Evolutionary conservation across 305 asterid species (phyloP), one percentile per base, ranked within the genome.

Genomic region (Coffea humblotiana): DNA sequence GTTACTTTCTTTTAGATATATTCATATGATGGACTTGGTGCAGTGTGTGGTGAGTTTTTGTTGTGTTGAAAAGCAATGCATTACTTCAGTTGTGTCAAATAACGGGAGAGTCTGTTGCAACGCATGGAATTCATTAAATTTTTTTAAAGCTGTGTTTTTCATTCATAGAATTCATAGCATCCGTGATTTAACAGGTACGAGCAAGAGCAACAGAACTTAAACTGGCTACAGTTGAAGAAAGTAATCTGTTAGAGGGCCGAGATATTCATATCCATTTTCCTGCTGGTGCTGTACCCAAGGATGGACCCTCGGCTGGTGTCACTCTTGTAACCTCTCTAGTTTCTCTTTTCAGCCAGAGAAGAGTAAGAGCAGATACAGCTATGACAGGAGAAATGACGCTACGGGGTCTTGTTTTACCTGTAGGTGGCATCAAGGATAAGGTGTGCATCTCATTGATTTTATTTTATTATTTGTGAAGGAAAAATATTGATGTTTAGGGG

Each of bases 341-440:
- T 89, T 96, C 99, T 78, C 94, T 96, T 71, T 92, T 96, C 90
- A 94, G 97, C 86, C 90, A 90, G 82, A 94, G 84, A 86, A 92
- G 90, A 86, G 99, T 94, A 82, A 90, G 99, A 85, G 90, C 94
- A 29, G 99, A 96, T 88, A 94, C 99, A 13, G 98, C 99, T 76
- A 96, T 96, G 98, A 96, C 99, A 7, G 99, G 98, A 75, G 98
- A 96, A 90, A 85, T 96, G 95, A 96, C 99, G 81, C 84, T 94
- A 83, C 85, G 98, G 75, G 99, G 99, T 77, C 86, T 92, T 84
- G 98, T 96, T 84, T 93, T 96, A 87, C 98, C 98, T 77, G 99
- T 96, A 45, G 99, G 99, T 72, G 99, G 99, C 80, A 88, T 96
- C 88, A 96, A 96, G 92, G 99, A 96, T 88, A 96, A 96, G 98